These are phyloP conservation scores for Pythium sukuiense DNA, from an alignment of 352 stramenopile species.

Conservation along the genomic window DNA sequence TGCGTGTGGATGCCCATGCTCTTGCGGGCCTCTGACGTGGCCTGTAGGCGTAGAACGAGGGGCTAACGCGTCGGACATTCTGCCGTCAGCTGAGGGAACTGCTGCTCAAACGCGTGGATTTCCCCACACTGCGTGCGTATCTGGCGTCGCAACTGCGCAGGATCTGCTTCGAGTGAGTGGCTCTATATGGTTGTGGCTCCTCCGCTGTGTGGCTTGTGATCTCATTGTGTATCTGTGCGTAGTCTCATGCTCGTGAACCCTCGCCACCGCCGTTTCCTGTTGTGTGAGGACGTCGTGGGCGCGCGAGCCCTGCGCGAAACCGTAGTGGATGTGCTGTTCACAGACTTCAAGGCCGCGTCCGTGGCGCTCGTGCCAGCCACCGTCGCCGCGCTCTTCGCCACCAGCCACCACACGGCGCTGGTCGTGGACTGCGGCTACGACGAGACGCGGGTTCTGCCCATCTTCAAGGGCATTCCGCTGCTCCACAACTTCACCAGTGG, in stretches of 20 bases:
- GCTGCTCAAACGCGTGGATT: slow-evolving; percentile 36
- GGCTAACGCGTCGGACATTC: background rate
- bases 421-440: slow-evolving; percentile 78
- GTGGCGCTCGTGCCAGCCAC: slow-evolving; percentile 71
- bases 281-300: slow-evolving; percentile 78
- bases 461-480: slow-evolving; percentile 84
- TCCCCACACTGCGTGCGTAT: slow-evolving; percentile 45
- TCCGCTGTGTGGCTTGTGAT: background rate
- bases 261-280: slow-evolving; percentile 65
- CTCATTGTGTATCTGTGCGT: background rate
- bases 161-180: slow-evolving; percentile 74
- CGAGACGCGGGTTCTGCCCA: slow-evolving; percentile 71
- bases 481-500: slow-evolving; percentile 66
- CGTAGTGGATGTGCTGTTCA: slow-evolving; percentile 63
- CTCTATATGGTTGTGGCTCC: background rate
- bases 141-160: slow-evolving; percentile 57
- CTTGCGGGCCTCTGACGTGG: background rate
- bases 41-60: background rate
- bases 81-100: slow-evolving; percentile 50
- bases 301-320: slow-evolving; percentile 62
- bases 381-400: slow-evolving; percentile 67
- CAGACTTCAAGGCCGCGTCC: slow-evolving; percentile 54
- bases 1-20: slow-evolving; percentile 21
- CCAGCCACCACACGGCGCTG: slow-evolving; percentile 70
- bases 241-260: slow-evolving; percentile 76